phyloP scores from a whole-genome alignment of 768 basidiomycete genomes.

The Boletus eberwhitei region DNA sequence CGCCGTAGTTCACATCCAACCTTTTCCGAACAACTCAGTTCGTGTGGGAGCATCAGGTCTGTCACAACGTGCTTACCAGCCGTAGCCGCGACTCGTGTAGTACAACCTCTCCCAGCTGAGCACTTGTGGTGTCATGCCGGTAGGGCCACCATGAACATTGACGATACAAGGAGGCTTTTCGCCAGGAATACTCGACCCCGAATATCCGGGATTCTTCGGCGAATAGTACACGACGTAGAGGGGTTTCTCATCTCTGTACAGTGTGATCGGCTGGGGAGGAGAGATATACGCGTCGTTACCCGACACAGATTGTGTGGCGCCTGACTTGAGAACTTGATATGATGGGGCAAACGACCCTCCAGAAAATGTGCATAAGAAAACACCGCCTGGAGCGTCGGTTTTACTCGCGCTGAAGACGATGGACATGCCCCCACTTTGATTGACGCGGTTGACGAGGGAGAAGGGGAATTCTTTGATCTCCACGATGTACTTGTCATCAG shows the following conservation, averaged over 20 bases:
- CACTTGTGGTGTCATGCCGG: constrained; percentile 41
- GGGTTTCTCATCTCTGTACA: constrained; percentile 36
- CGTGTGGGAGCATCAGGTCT: not conserved
- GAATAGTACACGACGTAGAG: constrained; percentile 65
- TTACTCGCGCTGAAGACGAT: constrained; percentile 36
- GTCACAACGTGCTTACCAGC: constrained; percentile 46
- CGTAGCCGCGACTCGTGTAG: constrained; percentile 70
- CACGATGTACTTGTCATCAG: constrained; percentile 20
- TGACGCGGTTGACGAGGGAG: constrained; percentile 26
- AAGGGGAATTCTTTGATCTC: constrained; percentile 35
- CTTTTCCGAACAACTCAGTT: constrained; percentile 33
- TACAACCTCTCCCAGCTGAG: constrained; percentile 57
- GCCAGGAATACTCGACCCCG: constrained; percentile 40
- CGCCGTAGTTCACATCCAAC: constrained; percentile 76
- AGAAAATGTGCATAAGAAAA: constrained; percentile 30
- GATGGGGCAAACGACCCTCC: constrained; percentile 22
- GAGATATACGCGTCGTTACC: constrained; percentile 39
- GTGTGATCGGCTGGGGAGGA: constrained; percentile 44
- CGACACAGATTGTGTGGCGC: constrained; percentile 16
- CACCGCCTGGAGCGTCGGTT: constrained; percentile 29
- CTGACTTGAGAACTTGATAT: constrained; percentile 22
- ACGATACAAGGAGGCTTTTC: constrained; percentile 71
- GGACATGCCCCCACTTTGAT: constrained; percentile 15
- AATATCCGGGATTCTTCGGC: constrained; percentile 62
- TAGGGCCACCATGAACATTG: constrained; percentile 72